Conservation (phyloP, 148 eudicot genomes). For the Nyssa sinensis region DNA sequence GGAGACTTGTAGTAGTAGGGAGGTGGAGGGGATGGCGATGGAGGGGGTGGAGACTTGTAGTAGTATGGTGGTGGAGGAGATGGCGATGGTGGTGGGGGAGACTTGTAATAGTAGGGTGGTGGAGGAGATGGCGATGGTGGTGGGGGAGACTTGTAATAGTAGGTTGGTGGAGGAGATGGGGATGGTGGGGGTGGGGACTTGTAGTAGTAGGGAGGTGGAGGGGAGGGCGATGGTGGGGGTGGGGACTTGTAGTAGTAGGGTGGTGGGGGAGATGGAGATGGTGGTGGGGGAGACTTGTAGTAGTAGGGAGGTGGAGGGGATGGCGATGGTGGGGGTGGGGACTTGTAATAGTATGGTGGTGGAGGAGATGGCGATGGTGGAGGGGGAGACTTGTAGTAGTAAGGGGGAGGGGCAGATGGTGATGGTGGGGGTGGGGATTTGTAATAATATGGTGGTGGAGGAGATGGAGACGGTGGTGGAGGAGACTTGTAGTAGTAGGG, state of each 20-base stretch:
- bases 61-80: slow-evolving; percentile 32
- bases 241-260: slow-evolving; percentile 23
- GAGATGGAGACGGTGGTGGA: slow-evolving; percentile 35
- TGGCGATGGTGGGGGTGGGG: slow-evolving; percentile 25
- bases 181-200: slow-evolving; percentile 21
- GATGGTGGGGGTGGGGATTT: slow-evolving; percentile 21
- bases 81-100: slow-evolving; percentile 35
- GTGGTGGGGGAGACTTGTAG: slow-evolving; percentile 31
- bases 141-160: slow-evolving; percentile 32
- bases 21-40: slow-evolving; percentile 19
- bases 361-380: slow-evolving; percentile 19
- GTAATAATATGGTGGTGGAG: slow-evolving; percentile 30
- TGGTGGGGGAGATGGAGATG: slow-evolving; percentile 19
- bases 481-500: slow-evolving; percentile 27
- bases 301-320: slow-evolving; percentile 18
- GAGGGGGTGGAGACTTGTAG: slow-evolving; percentile 39
- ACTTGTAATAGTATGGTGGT: slow-evolving; percentile 22
- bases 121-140: slow-evolving; percentile 18
- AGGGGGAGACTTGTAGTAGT: slow-evolving; percentile 30
- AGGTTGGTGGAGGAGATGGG: slow-evolving; percentile 13
- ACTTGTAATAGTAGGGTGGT: slow-evolving; percentile 29
- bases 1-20: slow-evolving; percentile 26
- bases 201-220: slow-evolving; percentile 25
- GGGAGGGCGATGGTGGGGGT: slow-evolving; percentile 30
- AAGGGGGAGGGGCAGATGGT: neutral